Base-by-base conservation (phyloP, 1,139 yeast species). In the Protomyces inouyei region DNA sequence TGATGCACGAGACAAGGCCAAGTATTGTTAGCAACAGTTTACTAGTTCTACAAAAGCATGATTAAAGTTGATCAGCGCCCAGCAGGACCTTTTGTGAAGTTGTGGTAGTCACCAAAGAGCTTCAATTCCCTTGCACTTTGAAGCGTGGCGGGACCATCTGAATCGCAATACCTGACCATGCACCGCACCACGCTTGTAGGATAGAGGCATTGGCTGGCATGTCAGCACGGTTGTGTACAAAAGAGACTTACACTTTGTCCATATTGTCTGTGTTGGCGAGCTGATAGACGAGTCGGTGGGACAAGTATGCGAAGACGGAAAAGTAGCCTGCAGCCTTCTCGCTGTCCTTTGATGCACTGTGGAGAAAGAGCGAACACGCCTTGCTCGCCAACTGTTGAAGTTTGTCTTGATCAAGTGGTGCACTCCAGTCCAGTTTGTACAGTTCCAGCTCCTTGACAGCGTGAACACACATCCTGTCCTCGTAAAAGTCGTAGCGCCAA, bases 401-500 rank as follows among this genome's bases (percentile, higher is more conserved):
- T 6, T 18, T 28, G 16, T 21, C 32, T 18, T 21, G 16, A 5
- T 28, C 45, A 16, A 51, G 9, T 12, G 55, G 51, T 36, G 10
- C 38, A 5, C 51, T 57, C 61, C 61, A 57, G 21, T 57, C 55
- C 2, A 23, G n/a, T 10, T 16, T 18, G 32, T 48, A 40, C 6
- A 57, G 40, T 8, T 51, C 51, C 25, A 51, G 25, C 51, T 14
- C 37, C 23, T 52, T 43, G 23, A 57, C 37, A 10, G 45, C 52
- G 9, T 16, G 8, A 4, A 16, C 8, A 4, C 51, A 16, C 61
- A 57, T 57, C 4, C 48, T 18, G 55, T 48, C 61, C 25, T 57
- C 61, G 40, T 16, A 16, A 14, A 57, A 57, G 55, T 57, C 61
- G 18, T 46, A 38, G 25, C 61, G 61, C 14, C 51, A 32, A 51